Evolutionary conservation across 768 basidiomycete genomes (phyloP), one percentile per base, ranked within the genome.

Genomic region (Russula earlei): DNA sequence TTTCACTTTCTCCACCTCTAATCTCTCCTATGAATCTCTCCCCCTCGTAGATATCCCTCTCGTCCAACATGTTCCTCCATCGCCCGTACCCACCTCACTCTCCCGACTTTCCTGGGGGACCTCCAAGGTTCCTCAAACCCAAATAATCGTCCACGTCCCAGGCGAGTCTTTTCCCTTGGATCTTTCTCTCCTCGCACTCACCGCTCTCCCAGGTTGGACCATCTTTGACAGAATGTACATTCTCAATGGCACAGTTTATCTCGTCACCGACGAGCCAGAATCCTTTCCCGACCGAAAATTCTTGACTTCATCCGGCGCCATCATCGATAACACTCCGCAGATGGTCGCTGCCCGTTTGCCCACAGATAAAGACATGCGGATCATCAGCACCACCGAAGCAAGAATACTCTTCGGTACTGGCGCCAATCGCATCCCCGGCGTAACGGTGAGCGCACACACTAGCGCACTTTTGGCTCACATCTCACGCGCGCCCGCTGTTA

Each of bases 151-250:
- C 6, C 91, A 94, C 70, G 84, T 77, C 7, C 84, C 87, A 67
- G 89, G 89, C 85, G 56, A 17, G 37, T 47, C 6, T 27, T 8
- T 7, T 14, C 3, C 17, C 2, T n/a, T 10, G 10, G 24, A 49
- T 19, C 1, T 17, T 5, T 3, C 6, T 33, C 2, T 24, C 17
- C 11, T 8, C 4, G n/a, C 7, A 14, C 36, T 54, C 19, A 59
- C 19, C 14, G 9, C 8, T n/a, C n/a, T 5, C 33, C 25, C 65
- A 92, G 91, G 92, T 31, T 96, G 91, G 92, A 90, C 91, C 1
- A 82, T 93, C 49, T 84, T 92, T 58, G 89, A 93, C 70, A 80
- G 77, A 54, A 75, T 95, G 10, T 95, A 89, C 66, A 69, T 91
- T 54, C 72, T 82, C 63, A 89, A 91, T 61, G 90, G 90, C 43